A percentile compares a stretch with the other conserved stretches of the same genome.
Conservation (phyloP, 345 rosid genomes). For the Eucalyptus cloeziana region DNA sequence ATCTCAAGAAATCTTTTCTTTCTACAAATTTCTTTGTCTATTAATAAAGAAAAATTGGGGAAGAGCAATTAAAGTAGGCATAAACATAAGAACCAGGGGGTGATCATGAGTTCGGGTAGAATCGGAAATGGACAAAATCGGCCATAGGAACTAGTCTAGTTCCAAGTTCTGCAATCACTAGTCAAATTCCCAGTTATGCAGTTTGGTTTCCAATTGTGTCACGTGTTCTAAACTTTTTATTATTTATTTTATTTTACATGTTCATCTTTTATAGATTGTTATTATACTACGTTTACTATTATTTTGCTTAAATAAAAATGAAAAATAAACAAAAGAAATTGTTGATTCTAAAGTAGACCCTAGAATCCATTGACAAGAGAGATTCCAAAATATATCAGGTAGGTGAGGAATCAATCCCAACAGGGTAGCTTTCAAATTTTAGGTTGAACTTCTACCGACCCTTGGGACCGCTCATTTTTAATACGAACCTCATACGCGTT, state of each 20-base stretch:
- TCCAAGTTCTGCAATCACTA: neutral
- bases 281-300: no score
- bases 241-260: no score
- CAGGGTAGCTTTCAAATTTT: rapidly evolving
- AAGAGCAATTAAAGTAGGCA: neutral
- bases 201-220: rapidly evolving
- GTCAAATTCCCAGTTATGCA: rapidly evolving
- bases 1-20: neutral
- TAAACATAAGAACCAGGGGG: neutral
- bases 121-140: neutral
- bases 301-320: neutral
- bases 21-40: neutral
- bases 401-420: neutral
- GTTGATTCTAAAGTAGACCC: neutral
- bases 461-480: neutral
- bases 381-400: neutral
- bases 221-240: neutral
- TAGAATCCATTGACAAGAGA: neutral
- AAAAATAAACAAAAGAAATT: no score
- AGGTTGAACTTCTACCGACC: neutral
- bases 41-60: neutral
- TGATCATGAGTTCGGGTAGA: neutral
- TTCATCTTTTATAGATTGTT: no score
- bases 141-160: neutral
- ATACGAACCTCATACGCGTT: neutral